phyloP scores from a whole-genome alignment of 2,329 filamentous ascomycete genomes.

The Sordariomycetes sp. region DNA sequence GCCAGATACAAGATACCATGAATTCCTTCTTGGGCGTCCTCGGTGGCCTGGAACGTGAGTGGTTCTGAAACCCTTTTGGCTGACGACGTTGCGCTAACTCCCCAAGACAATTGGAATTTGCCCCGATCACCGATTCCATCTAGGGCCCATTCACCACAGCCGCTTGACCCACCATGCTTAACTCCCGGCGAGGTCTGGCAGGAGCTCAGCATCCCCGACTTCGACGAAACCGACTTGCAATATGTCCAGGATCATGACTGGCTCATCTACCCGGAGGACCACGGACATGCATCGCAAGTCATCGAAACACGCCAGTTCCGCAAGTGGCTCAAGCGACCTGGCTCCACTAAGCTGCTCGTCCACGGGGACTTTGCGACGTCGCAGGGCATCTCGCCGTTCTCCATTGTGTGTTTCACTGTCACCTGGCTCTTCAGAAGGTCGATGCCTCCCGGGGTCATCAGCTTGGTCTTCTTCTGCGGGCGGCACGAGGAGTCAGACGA shows the following conservation, averaged over 20 bases:
- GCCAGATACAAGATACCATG: too few species aligned
- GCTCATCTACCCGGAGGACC: neutral
- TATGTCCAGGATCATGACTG: neutral
- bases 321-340: neutral
- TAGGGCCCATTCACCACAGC: too few species aligned
- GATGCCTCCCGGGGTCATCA: neutral
- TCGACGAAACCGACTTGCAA: neutral
- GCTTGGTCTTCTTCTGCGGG: neutral
- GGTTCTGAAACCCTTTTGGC: too few species aligned
- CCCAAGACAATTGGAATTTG: too few species aligned
- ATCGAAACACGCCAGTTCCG: neutral
- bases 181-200: too few species aligned
- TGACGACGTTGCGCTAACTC: too few species aligned
- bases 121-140: too few species aligned
- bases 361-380: neutral
- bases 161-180: too few species aligned
- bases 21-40: too few species aligned
- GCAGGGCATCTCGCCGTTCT: neutral
- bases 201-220: too few species aligned
- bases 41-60: too few species aligned
- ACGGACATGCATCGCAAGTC: neutral
- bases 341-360: neutral
- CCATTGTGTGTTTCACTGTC: neutral
- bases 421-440: neutral
- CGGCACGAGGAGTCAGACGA: neutral